Evolutionary conservation across 2,329 filamentous ascomycete genomes (phyloP).

Genomic region (Phoma sp.): DNA sequence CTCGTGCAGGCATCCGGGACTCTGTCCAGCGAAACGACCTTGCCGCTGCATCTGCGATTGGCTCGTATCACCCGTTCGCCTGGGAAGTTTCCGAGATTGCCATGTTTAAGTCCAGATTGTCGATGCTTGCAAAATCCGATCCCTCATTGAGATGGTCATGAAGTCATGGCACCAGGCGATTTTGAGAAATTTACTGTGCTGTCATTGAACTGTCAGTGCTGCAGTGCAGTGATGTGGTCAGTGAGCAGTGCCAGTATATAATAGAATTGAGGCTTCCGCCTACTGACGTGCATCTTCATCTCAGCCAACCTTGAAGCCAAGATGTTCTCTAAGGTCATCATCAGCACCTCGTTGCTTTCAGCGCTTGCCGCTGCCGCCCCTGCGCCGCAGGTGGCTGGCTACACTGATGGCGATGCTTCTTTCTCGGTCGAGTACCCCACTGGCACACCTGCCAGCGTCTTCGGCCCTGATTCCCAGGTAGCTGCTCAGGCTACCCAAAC

Average conservation of each 20-base stretch:
- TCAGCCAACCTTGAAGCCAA: slow-evolving; percentile 25
- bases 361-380: slow-evolving; percentile 47
- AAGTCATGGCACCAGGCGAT: slow-evolving; percentile 38
- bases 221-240: slow-evolving; percentile 10
- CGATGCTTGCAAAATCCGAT: slow-evolving; percentile 26
- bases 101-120: slow-evolving; percentile 27
- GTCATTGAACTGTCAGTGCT: slow-evolving; percentile 31
- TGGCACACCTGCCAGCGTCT: slow-evolving; percentile 48
- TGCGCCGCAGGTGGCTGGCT: slow-evolving; percentile 52
- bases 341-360: slow-evolving; percentile 44
- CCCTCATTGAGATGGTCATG: slow-evolving; percentile 42
- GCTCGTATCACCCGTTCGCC: slow-evolving; percentile 17
- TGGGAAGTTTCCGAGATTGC: slow-evolving; percentile 17
- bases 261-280: slow-evolving; percentile 1
- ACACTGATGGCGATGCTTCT: slow-evolving; percentile 53
- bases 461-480: slow-evolving; percentile 53
- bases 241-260: slow-evolving; percentile 10
- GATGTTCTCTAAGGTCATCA: slow-evolving; percentile 46
- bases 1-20: slow-evolving; percentile 20
- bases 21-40: slow-evolving; percentile 5
- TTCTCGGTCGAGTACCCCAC: slow-evolving; percentile 46
- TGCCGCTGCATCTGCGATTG: slow-evolving; percentile 18
- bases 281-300: slow-evolving; percentile 4
- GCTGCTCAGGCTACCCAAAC: slow-evolving; percentile 43
- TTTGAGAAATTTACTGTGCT: slow-evolving; percentile 15